phyloP scores from a whole-genome alignment of 208 protist genomes.

The Histomonas meleagridis region DNA sequence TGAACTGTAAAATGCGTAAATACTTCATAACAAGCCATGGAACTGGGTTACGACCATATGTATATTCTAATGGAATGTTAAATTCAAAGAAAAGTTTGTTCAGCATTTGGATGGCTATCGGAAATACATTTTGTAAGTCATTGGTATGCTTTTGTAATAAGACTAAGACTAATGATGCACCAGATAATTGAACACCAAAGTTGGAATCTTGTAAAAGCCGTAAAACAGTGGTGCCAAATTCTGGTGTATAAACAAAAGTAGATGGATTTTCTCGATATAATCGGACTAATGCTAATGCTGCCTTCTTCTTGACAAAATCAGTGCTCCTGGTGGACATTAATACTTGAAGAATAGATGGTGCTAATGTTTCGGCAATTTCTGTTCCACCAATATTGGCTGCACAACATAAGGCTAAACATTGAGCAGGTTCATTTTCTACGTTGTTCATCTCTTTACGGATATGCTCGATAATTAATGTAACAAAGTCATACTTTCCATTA shows the following conservation, averaged over 20 bases:
- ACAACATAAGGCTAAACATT: slow-evolving; percentile 60
- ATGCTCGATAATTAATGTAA: slow-evolving; percentile 89
- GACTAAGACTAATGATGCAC: slow-evolving; percentile 71
- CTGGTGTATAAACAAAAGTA: slow-evolving; percentile 51
- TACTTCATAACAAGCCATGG: slow-evolving; percentile 36
- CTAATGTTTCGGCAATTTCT: slow-evolving; percentile 78
- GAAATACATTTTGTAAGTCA: neutral
- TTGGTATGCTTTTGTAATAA: slow-evolving; percentile 46
- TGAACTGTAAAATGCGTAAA: slow-evolving; percentile 34
- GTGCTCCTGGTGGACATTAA: slow-evolving; percentile 62
- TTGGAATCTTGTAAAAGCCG: slow-evolving; percentile 66
- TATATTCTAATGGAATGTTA: neutral
- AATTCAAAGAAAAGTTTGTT: slow-evolving; percentile 51
- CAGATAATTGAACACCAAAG: slow-evolving; percentile 73
- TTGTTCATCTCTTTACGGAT: slow-evolving; percentile 80
- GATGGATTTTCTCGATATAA: slow-evolving; percentile 77
- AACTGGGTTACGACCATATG: neutral
- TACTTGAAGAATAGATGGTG: slow-evolving; percentile 73
- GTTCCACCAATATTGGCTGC: slow-evolving; percentile 43
- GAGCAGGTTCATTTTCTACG: slow-evolving; percentile 64
- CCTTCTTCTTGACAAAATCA: slow-evolving; percentile 87
- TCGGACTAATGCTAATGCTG: slow-evolving; percentile 79
- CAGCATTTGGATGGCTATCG: slow-evolving; percentile 33
- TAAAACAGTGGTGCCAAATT: slow-evolving; percentile 63
- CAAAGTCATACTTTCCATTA: slow-evolving; percentile 74